Evolutionary conservation across 306 rosid genomes (phyloP), one percentile per base, ranked within the genome.

Genomic region (Malus asiatica): DNA sequence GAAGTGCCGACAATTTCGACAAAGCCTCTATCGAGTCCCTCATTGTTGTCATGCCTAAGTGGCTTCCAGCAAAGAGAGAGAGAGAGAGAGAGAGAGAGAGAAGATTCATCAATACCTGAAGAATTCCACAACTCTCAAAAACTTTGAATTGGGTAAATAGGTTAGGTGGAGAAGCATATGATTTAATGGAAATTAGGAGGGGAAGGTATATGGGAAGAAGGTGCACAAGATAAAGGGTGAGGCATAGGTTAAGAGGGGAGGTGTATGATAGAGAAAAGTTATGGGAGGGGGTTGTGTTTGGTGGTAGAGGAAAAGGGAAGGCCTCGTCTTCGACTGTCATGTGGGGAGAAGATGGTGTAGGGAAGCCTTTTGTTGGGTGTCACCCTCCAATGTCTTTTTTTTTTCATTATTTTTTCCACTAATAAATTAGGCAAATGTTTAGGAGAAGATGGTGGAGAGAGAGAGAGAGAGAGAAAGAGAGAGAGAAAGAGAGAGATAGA

Each of bases 81-180:
- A 33, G 38, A 33, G 7, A 33, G 38, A 90, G 6, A 33, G 8
- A 33, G 38, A 84, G 90, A 74, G 91, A 84, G 91, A 93, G 69
- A 55, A 89, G 89, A 89, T 88, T 90, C 98, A 90, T 93, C 73
- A 89, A 89, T 89, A 89, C 90, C 82, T 73, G 85, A 76, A 87
- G 93, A 90, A 93, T 93, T 81, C 98, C 89, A 90, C 95, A 89
- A 89, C 88, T 85, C 95, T 90, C 93, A 83, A 87, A 83, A 87
- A 79, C 68, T 79, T 25, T 62, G 44, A 86, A 71, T 74, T 53
- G 53, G 67, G 70, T 22, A 61, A 76, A 60, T 59, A 57, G 82
- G 23, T 8, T 23, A 63, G 42, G 27, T 25, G 60, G 27, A 19
- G 40, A 40, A 71, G 69, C 80, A 68, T 79, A 78, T 70, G 78